Conservation (phyloP, 1,284 basidiomycete genomes). For the Gomphus bonarii region DNA sequence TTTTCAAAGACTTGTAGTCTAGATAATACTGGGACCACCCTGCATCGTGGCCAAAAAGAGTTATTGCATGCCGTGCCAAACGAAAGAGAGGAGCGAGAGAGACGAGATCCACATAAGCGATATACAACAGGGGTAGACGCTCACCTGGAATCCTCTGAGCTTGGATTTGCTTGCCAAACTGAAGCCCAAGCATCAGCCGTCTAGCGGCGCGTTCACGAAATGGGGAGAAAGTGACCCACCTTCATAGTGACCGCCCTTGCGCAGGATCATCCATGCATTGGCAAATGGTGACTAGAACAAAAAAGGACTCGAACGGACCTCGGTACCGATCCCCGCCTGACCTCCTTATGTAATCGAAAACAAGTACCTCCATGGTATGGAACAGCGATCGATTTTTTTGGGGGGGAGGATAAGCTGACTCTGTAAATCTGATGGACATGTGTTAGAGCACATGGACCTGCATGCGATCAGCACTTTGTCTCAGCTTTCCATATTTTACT, state of each 20-base stretch:
- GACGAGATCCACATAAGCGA: background rate
- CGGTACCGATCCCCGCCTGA: background rate
- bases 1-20: constrained; percentile 98
- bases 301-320: background rate
- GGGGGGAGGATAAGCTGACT: too few relatives aligned
- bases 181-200: constrained; percentile 8
- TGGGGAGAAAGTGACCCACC: constrained; percentile 17
- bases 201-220: too few relatives aligned
- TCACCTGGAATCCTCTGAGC: constrained; percentile 78
- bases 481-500: too few relatives aligned
- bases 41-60: background rate
- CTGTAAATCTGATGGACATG: too few relatives aligned
- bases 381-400: too few relatives aligned
- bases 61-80: too few relatives aligned
- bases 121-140: background rate
- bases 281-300: too few relatives aligned
- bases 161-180: constrained; percentile 99
- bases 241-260: constrained; percentile 21
- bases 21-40: constrained; percentile 96
- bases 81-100: too few relatives aligned
- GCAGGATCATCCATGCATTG: background rate
- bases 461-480: too few relatives aligned
- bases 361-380: too few relatives aligned
- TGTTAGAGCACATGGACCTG: too few relatives aligned
- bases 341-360: too few relatives aligned